Conservation (phyloP, 2,329 filamentous ascomycete genomes). For the Diaporthe ampelina region DNA sequence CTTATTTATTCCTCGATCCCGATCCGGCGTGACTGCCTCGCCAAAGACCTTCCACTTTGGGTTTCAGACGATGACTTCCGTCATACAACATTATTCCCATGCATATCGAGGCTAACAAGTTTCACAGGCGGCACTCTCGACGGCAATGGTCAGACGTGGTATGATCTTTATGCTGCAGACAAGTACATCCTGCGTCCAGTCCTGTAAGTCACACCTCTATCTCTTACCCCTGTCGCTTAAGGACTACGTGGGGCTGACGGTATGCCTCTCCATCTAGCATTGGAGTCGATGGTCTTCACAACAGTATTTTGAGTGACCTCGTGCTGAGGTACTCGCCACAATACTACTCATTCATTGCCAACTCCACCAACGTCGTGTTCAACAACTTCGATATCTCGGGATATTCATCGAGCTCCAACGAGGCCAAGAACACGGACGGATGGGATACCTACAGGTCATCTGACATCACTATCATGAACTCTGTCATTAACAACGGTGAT, state of each 20-base stretch:
- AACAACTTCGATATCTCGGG: slow-evolving; percentile 73
- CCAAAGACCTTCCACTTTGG: not conserved
- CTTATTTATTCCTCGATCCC: slow-evolving; percentile 12
- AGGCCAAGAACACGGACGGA: slow-evolving; percentile 76
- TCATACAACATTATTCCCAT: slow-evolving; percentile 29
- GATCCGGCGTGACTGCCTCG: not conserved
- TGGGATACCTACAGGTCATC: slow-evolving; percentile 72
- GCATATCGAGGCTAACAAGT: slow-evolving; percentile 36
- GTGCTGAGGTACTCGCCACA: slow-evolving; percentile 68
- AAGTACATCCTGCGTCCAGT: slow-evolving; percentile 72
- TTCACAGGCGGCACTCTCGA: slow-evolving; percentile 59
- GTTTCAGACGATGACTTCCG: not conserved
- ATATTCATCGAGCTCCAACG: slow-evolving; percentile 62
- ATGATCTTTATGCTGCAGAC: slow-evolving; percentile 71
- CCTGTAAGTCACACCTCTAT: slow-evolving; percentile 49
- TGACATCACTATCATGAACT: slow-evolving; percentile 75
- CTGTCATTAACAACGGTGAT: slow-evolving; percentile 74
- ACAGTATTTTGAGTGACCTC: slow-evolving; percentile 69
- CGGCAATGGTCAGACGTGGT: slow-evolving; percentile 76
- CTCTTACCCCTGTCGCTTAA: not conserved
- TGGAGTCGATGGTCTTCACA: slow-evolving; percentile 69
- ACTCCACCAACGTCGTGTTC: slow-evolving; percentile 72
- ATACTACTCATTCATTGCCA: slow-evolving; percentile 74
- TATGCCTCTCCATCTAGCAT: slow-evolving; percentile 49
- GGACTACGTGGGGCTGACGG: slow-evolving; percentile 20